Percentiles rank a stretch among this genome's conserved stretches.
Evolutionary conservation across 306 rosid species (phyloP).

Genomic region (Lathyrus tuberosus): DNA sequence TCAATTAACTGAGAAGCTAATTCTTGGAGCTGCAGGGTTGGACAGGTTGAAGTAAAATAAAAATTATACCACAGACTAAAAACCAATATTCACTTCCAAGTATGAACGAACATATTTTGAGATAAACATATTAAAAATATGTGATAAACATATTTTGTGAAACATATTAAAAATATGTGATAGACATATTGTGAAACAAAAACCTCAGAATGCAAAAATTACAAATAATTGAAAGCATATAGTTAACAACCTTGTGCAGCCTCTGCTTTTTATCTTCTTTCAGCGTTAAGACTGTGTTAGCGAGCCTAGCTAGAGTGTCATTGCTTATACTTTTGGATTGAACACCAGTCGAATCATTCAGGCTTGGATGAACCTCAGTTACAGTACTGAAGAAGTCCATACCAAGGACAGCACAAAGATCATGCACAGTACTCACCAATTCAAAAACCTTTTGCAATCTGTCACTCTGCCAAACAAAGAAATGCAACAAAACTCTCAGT

Average conservation of each 20-base stretch:
- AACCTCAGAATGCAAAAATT: constrained; percentile 14
- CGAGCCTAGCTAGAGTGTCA: constrained; percentile 84
- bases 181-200: constrained; percentile 2
- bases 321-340: constrained; percentile 97
- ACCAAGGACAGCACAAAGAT: constrained; percentile 96
- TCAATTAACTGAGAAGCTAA: constrained; percentile 86
- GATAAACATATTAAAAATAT: not conserved
- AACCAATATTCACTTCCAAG: constrained; percentile 29
- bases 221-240: constrained; percentile 6
- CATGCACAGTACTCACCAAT: constrained; percentile 85
- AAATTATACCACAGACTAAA: constrained; percentile 9
- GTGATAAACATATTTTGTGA: not conserved
- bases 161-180: not conserved
- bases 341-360: constrained; percentile 83
- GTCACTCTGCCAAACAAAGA: constrained; percentile 67
- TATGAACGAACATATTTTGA: not conserved
- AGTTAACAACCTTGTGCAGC: constrained; percentile 61
- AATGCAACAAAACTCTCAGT: constrained; percentile 39
- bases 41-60: constrained; percentile 12
- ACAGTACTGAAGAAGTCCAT: constrained; percentile 95
- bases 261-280: constrained; percentile 84
- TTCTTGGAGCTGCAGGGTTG: constrained; percentile 83
- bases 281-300: constrained; percentile 70
- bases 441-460: constrained; percentile 90
- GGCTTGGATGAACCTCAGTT: constrained; percentile 97